Percentiles rank a stretch among this genome's conserved stretches.
Evolutionary conservation across 805 yeast species (phyloP).

Genomic region (Candida manassasensis): DNA sequence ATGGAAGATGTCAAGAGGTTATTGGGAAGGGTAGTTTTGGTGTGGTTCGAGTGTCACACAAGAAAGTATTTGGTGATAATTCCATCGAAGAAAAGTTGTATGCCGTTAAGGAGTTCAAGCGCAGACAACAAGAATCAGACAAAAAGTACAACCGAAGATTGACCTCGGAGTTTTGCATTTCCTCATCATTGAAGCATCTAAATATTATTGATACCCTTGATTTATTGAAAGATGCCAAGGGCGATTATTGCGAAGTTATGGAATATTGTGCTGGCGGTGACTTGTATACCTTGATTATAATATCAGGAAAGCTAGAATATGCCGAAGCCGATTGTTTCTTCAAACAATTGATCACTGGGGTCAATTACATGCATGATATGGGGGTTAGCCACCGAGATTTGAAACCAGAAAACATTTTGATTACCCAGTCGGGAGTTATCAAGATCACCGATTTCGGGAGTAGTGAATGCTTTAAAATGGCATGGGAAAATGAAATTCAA

Average conservation of each 20-base stretch:
- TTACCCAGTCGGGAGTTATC: conserved; percentile 66
- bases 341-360: conserved; percentile 80
- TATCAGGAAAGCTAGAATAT: conserved; percentile 73
- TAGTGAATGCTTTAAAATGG: conserved; percentile 77
- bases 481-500: conserved; percentile 74
- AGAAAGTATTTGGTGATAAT: conserved; percentile 34
- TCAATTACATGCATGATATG: conserved; percentile 81
- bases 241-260: conserved; percentile 82
- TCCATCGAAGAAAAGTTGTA: conserved; percentile 47
- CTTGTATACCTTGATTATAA: conserved; percentile 65
- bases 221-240: conserved; percentile 73
- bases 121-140: conserved; percentile 55
- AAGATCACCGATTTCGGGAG: conserved; percentile 89
- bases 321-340: conserved; percentile 88
- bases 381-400: conserved; percentile 89
- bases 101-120: conserved; percentile 85
- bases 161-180: conserved; percentile 78
- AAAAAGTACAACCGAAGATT: conserved; percentile 67
- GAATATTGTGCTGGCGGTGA: conserved; percentile 83
- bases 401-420: conserved; percentile 78
- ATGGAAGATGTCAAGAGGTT: conserved; percentile 92
- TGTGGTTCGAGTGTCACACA: conserved; percentile 84
- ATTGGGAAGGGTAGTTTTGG: conserved; percentile 95
- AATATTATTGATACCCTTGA: conserved; percentile 77
- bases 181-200: conserved; percentile 70